Evolutionary conservation across 2,329 filamentous ascomycete species (phyloP), one percentile per base, ranked within the genome.

Genomic region (Neurospora sp.): DNA sequence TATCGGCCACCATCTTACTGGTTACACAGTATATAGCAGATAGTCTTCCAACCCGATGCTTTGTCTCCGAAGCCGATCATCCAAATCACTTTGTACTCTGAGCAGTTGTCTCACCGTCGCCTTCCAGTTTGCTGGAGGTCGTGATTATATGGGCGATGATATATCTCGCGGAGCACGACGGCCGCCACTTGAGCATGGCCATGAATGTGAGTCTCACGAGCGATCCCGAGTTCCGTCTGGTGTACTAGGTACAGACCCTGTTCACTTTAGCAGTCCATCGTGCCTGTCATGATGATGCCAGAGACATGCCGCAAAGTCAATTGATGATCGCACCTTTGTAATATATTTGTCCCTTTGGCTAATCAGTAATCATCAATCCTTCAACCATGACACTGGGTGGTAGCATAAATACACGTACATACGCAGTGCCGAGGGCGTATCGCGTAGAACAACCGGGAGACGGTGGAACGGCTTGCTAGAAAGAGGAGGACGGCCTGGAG

Each of bases 401-500:
- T 23, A 46, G n/a, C 42, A 17, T 52, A 52, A 19, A 15, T 28
- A 58, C 5, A 15, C 19, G 46, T 58, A 58, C 13, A 62, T 62
- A 62, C 52, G 52, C 52, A 33, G 52, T 62, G 52, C 23, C 52
- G 52, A 33, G 23, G 23, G 52, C 23, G 28, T 33, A 36, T 62
- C 28, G 23, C 52, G 52, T 33, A 15, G 52, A 62, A 62, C 23
- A 62, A 62, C 4, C 28, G 19, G 11, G 46, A 52, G 46, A 28
- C 43, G 19, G 46, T 28, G 19, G 2, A 43, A 43, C n/a, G n/a
- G 19, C n/a, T 23, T 23, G 43, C 4, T 52, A 23, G 13, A 23
- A 42, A 52, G 68, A 67, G 71, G 70, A 70, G 68, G 33, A 66
- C 67, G 42, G 67, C 40, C 68, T 67, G 43, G 38, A 36, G 68